Percentiles rank a stretch among this genome's conserved stretches.
These are phyloP conservation scores for Pseudovirgaria hyperparasitica DNA, from an alignment of 2,329 filamentous ascomycete genomes.

Conservation along the genomic window DNA sequence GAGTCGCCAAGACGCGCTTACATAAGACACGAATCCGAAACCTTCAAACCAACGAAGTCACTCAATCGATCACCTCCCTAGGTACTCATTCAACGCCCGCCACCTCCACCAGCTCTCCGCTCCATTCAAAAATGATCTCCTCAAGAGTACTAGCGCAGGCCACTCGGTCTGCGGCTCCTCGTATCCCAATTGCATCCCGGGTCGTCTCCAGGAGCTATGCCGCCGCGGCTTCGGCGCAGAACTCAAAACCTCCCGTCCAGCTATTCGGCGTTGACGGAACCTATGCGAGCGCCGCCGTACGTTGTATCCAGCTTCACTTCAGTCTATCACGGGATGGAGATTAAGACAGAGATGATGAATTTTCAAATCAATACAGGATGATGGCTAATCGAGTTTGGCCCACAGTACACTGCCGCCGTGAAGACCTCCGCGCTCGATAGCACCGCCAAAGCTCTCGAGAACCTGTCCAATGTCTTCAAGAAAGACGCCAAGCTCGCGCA, in stretches of 20 bases:
- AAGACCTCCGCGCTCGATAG: constrained; percentile 79
- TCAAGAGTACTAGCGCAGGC: constrained; percentile 43
- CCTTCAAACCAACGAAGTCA: too few relatives aligned
- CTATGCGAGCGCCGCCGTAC: constrained; percentile 96
- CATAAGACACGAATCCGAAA: too few relatives aligned
- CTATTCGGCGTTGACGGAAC: constrained; percentile 96
- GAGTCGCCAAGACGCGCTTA: too few relatives aligned
- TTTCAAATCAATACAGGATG: background rate
- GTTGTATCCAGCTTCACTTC: constrained; percentile 21
- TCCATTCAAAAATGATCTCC: constrained; percentile 39
- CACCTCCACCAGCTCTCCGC: constrained; percentile 20
- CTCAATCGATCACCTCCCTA: background rate
- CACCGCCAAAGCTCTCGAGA: constrained; percentile 66
- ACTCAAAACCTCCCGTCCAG: constrained; percentile 74
- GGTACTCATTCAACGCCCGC: constrained; percentile 5
- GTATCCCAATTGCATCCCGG: constrained; percentile 47
- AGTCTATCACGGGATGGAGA: background rate
- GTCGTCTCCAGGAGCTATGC: constrained; percentile 67
- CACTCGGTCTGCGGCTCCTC: constrained; percentile 41
- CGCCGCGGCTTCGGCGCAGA: constrained; percentile 42
- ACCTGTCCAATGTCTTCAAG: constrained; percentile 59
- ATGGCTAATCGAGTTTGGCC: too few relatives aligned
- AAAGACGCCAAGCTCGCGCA: constrained; percentile 68
- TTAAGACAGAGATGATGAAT: background rate
- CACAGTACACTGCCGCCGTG: constrained; percentile 92